Evolutionary conservation across 495 filamentous ascomycete genomes (phyloP), one percentile per base, ranked within the genome.

Genomic region (Astrocystis sublimbata): DNA sequence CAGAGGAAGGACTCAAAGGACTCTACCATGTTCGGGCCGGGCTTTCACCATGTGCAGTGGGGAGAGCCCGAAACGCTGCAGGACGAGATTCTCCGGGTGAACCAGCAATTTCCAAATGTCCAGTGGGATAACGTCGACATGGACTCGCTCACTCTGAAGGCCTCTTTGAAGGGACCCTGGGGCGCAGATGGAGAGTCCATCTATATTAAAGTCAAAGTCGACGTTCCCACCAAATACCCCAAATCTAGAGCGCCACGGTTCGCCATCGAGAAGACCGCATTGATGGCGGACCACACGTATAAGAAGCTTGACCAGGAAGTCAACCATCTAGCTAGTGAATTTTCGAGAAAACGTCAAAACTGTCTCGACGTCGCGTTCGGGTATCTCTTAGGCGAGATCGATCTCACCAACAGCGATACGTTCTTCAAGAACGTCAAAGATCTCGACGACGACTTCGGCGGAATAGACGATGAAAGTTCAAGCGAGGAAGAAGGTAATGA

Each of bases 151-250:
- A 86, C 82, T 13, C 79, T 88, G 10, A 85, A 83, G 4, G 86
- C 94, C 30, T 94, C 92, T 4, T 79, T 97, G 40, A 89, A 89
- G 71, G 92, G 93, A 0, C 93, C 93, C 7, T 97, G 92, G 92
- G 92, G 90, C 12, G 69, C 77, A 28, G 84, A 89, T n/a, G 79
- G 80, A 2, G 85, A 84, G 54, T 81, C 85, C 10, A 85, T 91
- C 38, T 94, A 90, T 71, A 77, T 97, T 65, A 89, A 92, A 71
- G 83, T 90, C 53, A 88, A 86, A 42, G 85, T 96, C 54, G 85
- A 87, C 45, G 96, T 97, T 66, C 93, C 93, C 0, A 69, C 73
- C 12, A 84, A 83, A 61, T 97, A 97, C 70, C 93, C 93, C 0
- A 83, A 85, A 58, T 77, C 75, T 23, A 83, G 85, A 49, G 76